A percentile compares a stretch with the other conserved stretches of the same genome.
Conservation (phyloP, 208 protist genomes). For the Trypanosoma platydactyli region DNA sequence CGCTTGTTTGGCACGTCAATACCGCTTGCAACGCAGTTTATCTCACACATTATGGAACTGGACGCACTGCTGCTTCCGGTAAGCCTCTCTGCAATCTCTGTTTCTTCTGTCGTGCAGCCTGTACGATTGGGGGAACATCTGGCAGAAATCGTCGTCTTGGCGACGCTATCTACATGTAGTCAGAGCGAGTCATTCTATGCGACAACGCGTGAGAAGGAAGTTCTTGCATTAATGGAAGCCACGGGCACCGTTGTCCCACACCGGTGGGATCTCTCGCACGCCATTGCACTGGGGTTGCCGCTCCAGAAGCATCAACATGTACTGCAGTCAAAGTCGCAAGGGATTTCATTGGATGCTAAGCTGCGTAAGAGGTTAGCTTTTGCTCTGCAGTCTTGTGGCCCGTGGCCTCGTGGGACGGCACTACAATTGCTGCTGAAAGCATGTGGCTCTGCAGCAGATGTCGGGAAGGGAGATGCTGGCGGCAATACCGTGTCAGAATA, state of each 20-base stretch:
- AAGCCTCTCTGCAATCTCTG: too few species aligned
- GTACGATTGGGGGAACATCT: background rate
- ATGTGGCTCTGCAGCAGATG: background rate
- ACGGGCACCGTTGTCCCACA: constrained; percentile 16
- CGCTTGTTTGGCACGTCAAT: background rate
- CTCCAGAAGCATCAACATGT: background rate
- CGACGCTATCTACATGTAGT: background rate
- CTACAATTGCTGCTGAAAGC: constrained; percentile 14
- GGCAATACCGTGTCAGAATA: constrained; percentile 7
- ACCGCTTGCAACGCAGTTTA: constrained; percentile 2
- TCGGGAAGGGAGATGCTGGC: background rate
- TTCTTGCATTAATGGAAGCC: constrained; percentile 18
- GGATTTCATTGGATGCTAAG: background rate
- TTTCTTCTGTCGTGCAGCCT: too few species aligned
- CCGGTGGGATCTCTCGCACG: constrained; percentile 27
- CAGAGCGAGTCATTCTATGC: background rate
- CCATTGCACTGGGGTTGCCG: constrained; percentile 5
- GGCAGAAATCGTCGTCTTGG: constrained; percentile 15
- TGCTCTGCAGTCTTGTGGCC: constrained; percentile 27
- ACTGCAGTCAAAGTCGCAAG: background rate
- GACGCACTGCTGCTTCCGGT: background rate
- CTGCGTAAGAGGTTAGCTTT: constrained; percentile 17
- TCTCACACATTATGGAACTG: background rate
- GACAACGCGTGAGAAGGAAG: background rate
- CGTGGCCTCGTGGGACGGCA: constrained; percentile 31